phyloP scores from a whole-genome alignment of 1,139 yeast genomes.

The Scheffersomyces parashehatae region DNA sequence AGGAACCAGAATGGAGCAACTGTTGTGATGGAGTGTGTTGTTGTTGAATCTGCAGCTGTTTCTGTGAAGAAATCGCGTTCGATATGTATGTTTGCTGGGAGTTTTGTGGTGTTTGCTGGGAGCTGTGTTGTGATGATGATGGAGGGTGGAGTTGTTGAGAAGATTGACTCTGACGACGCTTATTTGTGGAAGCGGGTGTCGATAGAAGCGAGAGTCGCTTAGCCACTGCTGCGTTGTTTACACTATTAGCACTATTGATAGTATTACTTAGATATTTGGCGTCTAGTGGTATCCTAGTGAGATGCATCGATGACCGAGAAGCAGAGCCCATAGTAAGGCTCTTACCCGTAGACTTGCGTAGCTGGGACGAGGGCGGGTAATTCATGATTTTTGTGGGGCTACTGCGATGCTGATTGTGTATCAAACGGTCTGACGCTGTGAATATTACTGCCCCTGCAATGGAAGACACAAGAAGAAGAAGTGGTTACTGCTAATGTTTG shows the following conservation, averaged over 20 bases:
- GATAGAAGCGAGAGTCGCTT: constrained; percentile 38
- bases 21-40: constrained; percentile 4
- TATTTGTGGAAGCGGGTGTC: constrained; percentile 41
- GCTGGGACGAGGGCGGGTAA: constrained; percentile 27
- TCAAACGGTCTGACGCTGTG: too few relatives aligned
- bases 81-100: constrained; percentile 11
- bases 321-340: constrained; percentile 39
- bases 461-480: too few relatives aligned
- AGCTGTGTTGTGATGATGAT: constrained; percentile 10
- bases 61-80: constrained; percentile 7
- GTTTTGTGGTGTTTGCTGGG: constrained; percentile 18
- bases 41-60: constrained; percentile 1
- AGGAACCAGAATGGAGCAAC: constrained; percentile 9
- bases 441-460: too few relatives aligned
- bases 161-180: constrained; percentile 32
- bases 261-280: constrained; percentile 3
- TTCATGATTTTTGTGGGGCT: background rate
- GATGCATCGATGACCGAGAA: constrained; percentile 32
- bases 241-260: background rate
- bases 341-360: constrained; percentile 31
- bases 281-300: constrained; percentile 14
- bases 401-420: too few relatives aligned
- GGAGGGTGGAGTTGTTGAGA: constrained; percentile 9
- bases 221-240: constrained; percentile 11
- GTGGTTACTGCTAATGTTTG: too few relatives aligned